phyloP scores from a whole-genome alignment of 345 rosid species.

The Aurinia saxatilis region DNA sequence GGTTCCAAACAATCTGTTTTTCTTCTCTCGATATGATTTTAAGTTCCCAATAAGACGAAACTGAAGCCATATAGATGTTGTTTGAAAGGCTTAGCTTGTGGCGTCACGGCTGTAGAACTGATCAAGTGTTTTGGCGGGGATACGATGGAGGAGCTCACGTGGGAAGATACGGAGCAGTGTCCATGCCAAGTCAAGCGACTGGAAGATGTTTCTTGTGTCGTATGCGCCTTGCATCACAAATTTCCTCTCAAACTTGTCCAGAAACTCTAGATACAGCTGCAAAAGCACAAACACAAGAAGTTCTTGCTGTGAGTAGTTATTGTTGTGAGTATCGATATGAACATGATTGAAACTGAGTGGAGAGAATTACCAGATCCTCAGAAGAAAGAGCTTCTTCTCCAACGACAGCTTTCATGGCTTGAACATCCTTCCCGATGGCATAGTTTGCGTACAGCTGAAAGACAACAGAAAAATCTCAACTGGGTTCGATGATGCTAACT shows the following conservation, averaged over 20 bases:
- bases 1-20: conserved; percentile 1
- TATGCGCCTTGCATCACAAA: conserved; percentile 95
- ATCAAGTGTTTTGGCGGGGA: conserved; percentile 95
- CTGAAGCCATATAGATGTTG: not conserved
- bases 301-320: not conserved
- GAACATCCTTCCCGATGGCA: conserved; percentile 99
- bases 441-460: conserved; percentile 88
- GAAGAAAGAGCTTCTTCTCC: conserved; percentile 99
- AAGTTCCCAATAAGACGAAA: not conserved
- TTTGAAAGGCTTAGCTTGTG: conserved; percentile 14
- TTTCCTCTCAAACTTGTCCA: conserved; percentile 97
- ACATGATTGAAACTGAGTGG: not conserved
- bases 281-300: conserved; percentile 1
- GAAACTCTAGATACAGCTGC: conserved; percentile 77
- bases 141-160: conserved; percentile 97
- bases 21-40: conserved; percentile 2
- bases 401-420: conserved; percentile 99
- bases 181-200: conserved; percentile 97
- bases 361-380: conserved; percentile 62
- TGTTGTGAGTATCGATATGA: not conserved
- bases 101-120: conserved; percentile 80
- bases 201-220: conserved; percentile 96
- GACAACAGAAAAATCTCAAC: not conserved
- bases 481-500: not conserved
- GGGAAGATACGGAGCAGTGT: conserved; percentile 96